Percentiles rank a stretch among this genome's conserved stretches.
phyloP scores from a whole-genome alignment of 768 basidiomycete species.

The Podaxis sp. region DNA sequence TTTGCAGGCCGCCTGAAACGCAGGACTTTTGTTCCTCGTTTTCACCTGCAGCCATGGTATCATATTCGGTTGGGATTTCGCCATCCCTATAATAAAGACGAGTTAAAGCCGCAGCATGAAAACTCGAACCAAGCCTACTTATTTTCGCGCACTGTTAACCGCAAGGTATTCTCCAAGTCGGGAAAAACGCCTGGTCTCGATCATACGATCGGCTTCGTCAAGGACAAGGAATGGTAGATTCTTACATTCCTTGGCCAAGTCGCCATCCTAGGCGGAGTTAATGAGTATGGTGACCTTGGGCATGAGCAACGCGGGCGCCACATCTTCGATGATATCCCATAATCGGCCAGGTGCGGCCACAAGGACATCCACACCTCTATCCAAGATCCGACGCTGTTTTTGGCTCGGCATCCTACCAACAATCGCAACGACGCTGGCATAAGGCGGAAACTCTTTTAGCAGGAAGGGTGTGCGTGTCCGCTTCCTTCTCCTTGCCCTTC shows the following conservation, averaged over 20 bases:
- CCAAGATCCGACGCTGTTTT: slow-evolving; percentile 83
- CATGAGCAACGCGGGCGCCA: neutral
- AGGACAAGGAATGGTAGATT: slow-evolving; percentile 79
- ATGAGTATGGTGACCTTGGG: neutral
- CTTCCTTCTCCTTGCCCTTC: slow-evolving; percentile 22
- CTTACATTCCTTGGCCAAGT: slow-evolving; percentile 62
- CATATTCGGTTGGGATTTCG: too few species aligned
- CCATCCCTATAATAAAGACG: too few species aligned
- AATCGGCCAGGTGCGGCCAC: slow-evolving; percentile 95
- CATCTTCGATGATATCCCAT: too few species aligned
- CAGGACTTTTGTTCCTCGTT: too few species aligned
- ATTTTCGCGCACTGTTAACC: slow-evolving; percentile 67
- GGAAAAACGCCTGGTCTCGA: slow-evolving; percentile 93
- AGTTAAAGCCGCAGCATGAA: neutral
- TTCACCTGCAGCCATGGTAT: too few species aligned
- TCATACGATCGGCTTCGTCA: slow-evolving; percentile 98
- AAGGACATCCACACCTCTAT: slow-evolving; percentile 86
- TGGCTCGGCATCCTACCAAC: slow-evolving; percentile 95
- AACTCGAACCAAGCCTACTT: slow-evolving; percentile 35
- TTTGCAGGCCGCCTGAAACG: slow-evolving; percentile 64
- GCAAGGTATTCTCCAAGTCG: slow-evolving; percentile 90
- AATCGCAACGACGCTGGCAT: slow-evolving; percentile 81
- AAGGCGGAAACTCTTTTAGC: slow-evolving; percentile 48
- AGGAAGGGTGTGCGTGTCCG: slow-evolving; percentile 14
- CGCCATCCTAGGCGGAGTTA: slow-evolving; percentile 56